Evolutionary conservation across 2,329 filamentous ascomycete genomes (phyloP), one percentile per base, ranked within the genome.

Genomic region (Diaporthe eres): DNA sequence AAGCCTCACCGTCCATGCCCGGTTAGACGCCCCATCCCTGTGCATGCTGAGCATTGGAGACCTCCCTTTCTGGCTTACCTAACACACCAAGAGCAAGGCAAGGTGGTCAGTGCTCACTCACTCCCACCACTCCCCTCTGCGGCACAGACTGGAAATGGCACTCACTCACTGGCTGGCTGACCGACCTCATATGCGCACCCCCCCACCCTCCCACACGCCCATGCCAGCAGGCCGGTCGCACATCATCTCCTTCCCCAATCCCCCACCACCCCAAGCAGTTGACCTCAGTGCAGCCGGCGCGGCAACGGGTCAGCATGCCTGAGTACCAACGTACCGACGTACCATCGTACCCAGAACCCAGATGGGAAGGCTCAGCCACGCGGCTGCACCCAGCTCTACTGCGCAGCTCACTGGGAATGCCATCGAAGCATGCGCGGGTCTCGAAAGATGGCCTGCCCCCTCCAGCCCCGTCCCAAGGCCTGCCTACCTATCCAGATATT

Each of bases 401-500:
- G 71, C 58, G 47, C 71, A 47, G 34, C 37, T 31, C 49, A 28
- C 37, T 58, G 53, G 72, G 39, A 39, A 67, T 71, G 44, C 61
- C 61, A 57, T 68, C 53, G 49, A 49, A 55, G 49, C 75, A 49
- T 73, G 73, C 49, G 42, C 68, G 49, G 67, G 67, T 71, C 57
- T 63, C 70, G 13, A 68, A 53, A 75, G 25, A 44, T 67, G 72
- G 71, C 71, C 74, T 57, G 47, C 73, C 74, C 72, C 73, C 37
- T 75, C 67, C 49, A 63, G 72, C 68, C 72, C 63, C 51, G 25
- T 65, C 71, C 57, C 72, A 39, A 61, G 71, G 63, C 63, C 73
- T 58, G 42, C 25, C 61, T 51, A 13, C 28, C 61, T 17, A 28
- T 53, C 34, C 49, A 70, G 47, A 70, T 37, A 55, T 55, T 28